Evolutionary conservation across 2,329 filamentous ascomycete genomes (phyloP).

Genomic region (Xylariaceae sp.): DNA sequence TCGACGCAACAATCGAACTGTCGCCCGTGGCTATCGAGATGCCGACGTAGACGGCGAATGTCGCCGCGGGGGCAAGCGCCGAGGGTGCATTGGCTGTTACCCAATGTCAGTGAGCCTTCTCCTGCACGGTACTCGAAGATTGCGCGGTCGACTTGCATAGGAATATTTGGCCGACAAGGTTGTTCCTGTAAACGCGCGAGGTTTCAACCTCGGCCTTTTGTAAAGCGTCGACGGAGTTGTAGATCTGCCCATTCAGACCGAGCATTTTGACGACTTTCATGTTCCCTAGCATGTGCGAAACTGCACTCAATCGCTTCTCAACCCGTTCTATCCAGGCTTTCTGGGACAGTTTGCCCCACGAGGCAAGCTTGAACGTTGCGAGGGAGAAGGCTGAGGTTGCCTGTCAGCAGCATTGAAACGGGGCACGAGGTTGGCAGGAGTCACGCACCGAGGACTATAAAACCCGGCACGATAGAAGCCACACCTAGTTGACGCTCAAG

Average conservation of each 20-base stretch:
- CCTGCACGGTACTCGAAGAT: too few species aligned
- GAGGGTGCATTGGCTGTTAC: too few species aligned
- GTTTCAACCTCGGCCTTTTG: background rate
- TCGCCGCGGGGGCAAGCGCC: background rate
- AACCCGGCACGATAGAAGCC: background rate
- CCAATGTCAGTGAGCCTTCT: too few species aligned
- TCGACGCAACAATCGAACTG: background rate
- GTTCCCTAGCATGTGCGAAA: background rate
- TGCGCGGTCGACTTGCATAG: background rate
- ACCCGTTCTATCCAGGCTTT: background rate
- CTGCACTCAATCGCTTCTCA: background rate
- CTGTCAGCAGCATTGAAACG: background rate
- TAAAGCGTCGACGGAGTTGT: background rate
- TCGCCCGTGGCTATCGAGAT: background rate
- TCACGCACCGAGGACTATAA: background rate
- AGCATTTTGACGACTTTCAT: constrained; percentile 1
- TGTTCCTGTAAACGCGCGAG: background rate
- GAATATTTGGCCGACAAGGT: background rate
- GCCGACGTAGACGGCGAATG: background rate
- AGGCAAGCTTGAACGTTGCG: background rate
- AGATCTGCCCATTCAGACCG: background rate
- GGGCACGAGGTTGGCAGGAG: background rate
- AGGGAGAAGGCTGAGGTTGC: background rate
- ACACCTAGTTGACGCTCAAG: background rate
- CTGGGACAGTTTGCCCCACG: background rate